A percentile compares a stretch with the other conserved stretches of the same genome.
Evolutionary conservation across 2,329 filamentous ascomycete genomes (phyloP).

Genomic region (Stemphylium vesicarium): DNA sequence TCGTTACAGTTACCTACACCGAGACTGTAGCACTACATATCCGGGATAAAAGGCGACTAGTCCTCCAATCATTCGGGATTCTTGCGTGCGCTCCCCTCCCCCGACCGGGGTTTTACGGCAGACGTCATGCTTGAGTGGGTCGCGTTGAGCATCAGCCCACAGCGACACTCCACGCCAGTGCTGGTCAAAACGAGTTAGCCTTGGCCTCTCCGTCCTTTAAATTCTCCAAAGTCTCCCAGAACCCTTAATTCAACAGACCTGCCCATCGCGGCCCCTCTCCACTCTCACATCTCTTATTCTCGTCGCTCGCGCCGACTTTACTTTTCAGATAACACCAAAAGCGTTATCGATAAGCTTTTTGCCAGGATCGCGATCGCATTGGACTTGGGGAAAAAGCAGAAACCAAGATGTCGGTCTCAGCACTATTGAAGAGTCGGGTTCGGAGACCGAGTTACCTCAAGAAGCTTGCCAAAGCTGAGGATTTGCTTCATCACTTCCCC

Average conservation of each 20-base stretch:
- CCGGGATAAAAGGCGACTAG: background rate
- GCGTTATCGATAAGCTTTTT: slow-evolving; percentile 19
- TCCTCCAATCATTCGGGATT: background rate
- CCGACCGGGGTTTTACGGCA: slow-evolving; percentile 19
- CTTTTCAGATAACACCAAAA: background rate
- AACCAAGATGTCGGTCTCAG: slow-evolving; percentile 63
- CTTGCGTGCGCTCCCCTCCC: slow-evolving; percentile 2
- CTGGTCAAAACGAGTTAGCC: slow-evolving; percentile 16
- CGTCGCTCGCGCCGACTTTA: slow-evolving; percentile 3
- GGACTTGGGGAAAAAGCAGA: background rate
- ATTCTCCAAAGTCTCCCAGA: slow-evolving; percentile 10
- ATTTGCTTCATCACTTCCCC: slow-evolving; percentile 80
- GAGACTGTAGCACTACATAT: background rate
- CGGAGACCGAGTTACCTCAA: slow-evolving; percentile 77
- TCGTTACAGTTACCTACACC: background rate
- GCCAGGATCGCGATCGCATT: background rate
- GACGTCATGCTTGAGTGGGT: slow-evolving; percentile 24
- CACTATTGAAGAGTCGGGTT: slow-evolving; percentile 76
- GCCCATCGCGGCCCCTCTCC: slow-evolving; percentile 18
- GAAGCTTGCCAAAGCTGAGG: slow-evolving; percentile 80
- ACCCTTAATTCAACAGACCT: background rate
- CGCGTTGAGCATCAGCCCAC: slow-evolving; percentile 18
- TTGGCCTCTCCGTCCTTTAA: slow-evolving; percentile 13
- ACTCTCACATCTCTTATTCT: slow-evolving; percentile 5
- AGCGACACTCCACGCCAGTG: slow-evolving; percentile 11